Percentiles rank a stretch among this genome's conserved stretches.
phyloP scores from a whole-genome alignment of 345 rosid genomes.

The Turritis glabra region DNA sequence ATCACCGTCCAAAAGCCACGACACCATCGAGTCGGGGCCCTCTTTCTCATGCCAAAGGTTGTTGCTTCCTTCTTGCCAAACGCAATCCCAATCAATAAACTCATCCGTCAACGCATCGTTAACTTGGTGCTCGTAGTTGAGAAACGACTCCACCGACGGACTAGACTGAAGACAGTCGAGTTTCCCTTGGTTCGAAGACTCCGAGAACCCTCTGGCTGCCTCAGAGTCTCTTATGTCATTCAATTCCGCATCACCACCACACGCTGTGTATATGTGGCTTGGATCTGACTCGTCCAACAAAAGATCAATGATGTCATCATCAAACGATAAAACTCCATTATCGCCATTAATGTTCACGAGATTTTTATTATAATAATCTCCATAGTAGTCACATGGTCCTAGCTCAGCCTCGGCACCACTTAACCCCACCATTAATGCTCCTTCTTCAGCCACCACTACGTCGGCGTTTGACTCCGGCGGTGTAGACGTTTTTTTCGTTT shows the following conservation, averaged over 20 bases:
- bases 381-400: constrained; percentile 14
- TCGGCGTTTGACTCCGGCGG: constrained; percentile 1
- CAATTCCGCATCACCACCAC: constrained; percentile 16
- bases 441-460: constrained; percentile 17
- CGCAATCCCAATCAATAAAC: constrained; percentile 42
- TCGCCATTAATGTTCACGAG: constrained; percentile 27
- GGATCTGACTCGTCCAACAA: constrained; percentile 28
- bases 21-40: constrained; percentile 17
- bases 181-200: constrained; percentile 6
- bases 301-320: constrained; percentile 37
- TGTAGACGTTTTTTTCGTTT: constrained; percentile 27
- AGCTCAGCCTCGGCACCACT: constrained; percentile 32
- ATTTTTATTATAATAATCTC: not conserved
- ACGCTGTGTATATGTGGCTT: constrained; percentile 22
- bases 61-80: constrained; percentile 31
- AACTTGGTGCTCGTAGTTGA: constrained; percentile 24
- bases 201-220: not conserved
- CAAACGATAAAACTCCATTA: constrained; percentile 27
- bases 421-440: constrained; percentile 15
- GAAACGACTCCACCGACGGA: constrained; percentile 18
- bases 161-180: constrained; percentile 20
- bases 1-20: constrained; percentile 44
- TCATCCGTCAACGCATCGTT: constrained; percentile 19
- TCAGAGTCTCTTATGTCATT: constrained; percentile 11
- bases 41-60: constrained; percentile 32